These are phyloP conservation scores for Leccinum truebloodii DNA, from an alignment of 768 basidiomycete species.

Conservation along the genomic window DNA sequence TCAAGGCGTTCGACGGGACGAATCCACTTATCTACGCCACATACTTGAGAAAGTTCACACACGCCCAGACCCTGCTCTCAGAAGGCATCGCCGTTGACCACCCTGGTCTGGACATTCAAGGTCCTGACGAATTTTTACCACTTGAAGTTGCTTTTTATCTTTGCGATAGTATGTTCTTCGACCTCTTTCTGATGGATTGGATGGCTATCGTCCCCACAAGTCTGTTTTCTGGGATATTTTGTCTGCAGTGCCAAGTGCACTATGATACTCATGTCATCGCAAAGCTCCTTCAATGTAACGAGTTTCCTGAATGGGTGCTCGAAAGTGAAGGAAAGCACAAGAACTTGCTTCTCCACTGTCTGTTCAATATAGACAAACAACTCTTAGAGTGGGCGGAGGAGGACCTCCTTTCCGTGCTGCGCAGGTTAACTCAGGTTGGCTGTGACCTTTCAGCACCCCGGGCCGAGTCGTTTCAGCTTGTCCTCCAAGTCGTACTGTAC, in stretches of 20 bases:
- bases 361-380: no score
- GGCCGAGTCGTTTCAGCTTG: neutral
- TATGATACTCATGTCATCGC: neutral
- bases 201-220: neutral
- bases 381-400: neutral
- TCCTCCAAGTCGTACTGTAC: neutral
- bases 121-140: neutral
- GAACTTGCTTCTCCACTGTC: neutral
- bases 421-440: neutral
- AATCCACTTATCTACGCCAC: neutral
- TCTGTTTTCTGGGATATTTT: neutral
- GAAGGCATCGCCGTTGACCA: neutral
- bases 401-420: neutral
- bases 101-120: neutral
- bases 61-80: neutral
- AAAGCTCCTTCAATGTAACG: neutral
- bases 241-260: neutral
- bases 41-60: neutral
- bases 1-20: slow-evolving; percentile 3
- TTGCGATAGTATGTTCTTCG: neutral
- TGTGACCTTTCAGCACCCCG: neutral
- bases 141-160: neutral
- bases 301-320: slow-evolving; percentile 1
- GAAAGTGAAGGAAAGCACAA: neutral
- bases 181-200: neutral